Conservation (phyloP, 305 asterid species). For the Ruellia speciosa region DNA sequence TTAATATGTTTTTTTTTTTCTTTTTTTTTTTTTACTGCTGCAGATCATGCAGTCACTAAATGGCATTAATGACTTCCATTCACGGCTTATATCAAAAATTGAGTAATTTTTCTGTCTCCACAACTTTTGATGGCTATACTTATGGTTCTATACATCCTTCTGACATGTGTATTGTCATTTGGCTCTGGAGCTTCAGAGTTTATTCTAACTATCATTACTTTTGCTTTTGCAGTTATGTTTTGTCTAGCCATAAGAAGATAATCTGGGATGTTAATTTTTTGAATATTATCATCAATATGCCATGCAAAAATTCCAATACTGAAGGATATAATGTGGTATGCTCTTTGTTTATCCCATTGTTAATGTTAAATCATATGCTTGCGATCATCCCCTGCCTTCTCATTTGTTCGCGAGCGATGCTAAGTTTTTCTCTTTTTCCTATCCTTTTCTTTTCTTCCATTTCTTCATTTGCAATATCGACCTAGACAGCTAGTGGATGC, state of each 20-base stretch:
- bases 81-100: slow-evolving; percentile 63
- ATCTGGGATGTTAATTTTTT: slow-evolving; percentile 58
- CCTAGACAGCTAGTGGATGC: not conserved
- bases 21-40: slow-evolving; percentile 21
- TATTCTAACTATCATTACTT: slow-evolving; percentile 10
- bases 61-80: slow-evolving; percentile 49
- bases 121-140: slow-evolving; percentile 20
- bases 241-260: slow-evolving; percentile 62
- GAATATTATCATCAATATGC: slow-evolving; percentile 40
- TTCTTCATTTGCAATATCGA: too few species aligned
- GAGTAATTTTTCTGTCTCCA: slow-evolving; percentile 47
- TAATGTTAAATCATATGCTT: not conserved
- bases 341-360: slow-evolving; percentile 20
- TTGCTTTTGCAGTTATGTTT: slow-evolving; percentile 52
- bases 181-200: slow-evolving; percentile 12
- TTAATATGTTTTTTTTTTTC: not conserved
- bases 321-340: slow-evolving; percentile 49
- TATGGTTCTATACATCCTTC: slow-evolving; percentile 7
- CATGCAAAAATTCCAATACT: slow-evolving; percentile 35
- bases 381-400: not conserved
- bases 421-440: not conserved
- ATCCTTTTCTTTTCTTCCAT: not conserved
- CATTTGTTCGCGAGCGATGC: slow-evolving; percentile 14
- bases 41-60: slow-evolving; percentile 73
- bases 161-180: slow-evolving; percentile 14